phyloP scores from a whole-genome alignment of 768 basidiomycete genomes.

The Pulveroboletus sp. region DNA sequence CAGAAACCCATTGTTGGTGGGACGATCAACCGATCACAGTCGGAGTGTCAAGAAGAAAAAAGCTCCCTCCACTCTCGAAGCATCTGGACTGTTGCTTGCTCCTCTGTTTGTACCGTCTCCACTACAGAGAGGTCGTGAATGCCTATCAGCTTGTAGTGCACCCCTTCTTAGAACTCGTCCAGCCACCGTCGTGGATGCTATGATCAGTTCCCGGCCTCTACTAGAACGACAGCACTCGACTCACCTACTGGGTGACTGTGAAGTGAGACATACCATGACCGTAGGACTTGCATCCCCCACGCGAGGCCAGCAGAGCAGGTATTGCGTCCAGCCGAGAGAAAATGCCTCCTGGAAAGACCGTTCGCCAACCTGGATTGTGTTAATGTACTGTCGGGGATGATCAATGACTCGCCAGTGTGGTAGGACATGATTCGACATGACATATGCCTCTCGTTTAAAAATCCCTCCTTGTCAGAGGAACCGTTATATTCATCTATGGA shows the following conservation, averaged over 20 bases:
- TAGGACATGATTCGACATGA: neutral
- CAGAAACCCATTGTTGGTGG: neutral
- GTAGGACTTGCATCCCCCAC: constrained; percentile 2
- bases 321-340: constrained; percentile 5
- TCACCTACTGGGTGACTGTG: constrained; percentile 3
- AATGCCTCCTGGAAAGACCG: neutral
- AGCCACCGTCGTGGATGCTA: constrained; percentile 7
- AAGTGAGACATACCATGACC: neutral
- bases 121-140: neutral
- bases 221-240: neutral
- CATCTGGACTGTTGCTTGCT: constrained; percentile 1
- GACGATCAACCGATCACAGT: neutral
- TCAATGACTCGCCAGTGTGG: too few relatives aligned
- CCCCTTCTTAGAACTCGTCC: neutral
- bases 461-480: constrained; percentile 2
- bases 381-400: too few relatives aligned
- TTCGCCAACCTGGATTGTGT: constrained; percentile 7
- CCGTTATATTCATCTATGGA: constrained; percentile 4
- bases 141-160: constrained; percentile 1
- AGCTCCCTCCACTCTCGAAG: constrained; percentile 7
- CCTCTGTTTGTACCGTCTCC: constrained; percentile 1
- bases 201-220: neutral
- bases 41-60: neutral
- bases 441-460: constrained; percentile 2
- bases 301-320: constrained; percentile 7